Evolutionary conservation across 1,139 yeast species (phyloP).

Genomic region (Saccharomyces pastorianus): DNA sequence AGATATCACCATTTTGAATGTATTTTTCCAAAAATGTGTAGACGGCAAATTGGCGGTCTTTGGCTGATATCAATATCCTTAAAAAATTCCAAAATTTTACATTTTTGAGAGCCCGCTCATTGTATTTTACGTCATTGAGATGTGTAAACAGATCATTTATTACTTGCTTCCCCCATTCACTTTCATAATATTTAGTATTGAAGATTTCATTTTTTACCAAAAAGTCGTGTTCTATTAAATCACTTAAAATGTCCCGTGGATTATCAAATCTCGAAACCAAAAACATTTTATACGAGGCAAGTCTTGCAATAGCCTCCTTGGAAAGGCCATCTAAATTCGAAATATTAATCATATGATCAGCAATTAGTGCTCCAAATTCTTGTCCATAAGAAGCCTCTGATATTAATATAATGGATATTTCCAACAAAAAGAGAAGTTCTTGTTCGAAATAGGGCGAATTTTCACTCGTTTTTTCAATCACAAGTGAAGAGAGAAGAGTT

Average conservation of each 20-base stretch:
- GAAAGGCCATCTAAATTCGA: conserved; percentile 16
- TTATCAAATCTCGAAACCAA: conserved; percentile 26
- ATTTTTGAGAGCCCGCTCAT: conserved; percentile 36
- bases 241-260: background rate
- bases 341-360: conserved; percentile 12
- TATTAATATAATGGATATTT: background rate
- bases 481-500: conserved; percentile 1
- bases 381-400: background rate
- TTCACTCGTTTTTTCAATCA: background rate
- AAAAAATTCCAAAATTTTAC: conserved; percentile 60
- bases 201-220: conserved; percentile 21
- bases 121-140: conserved; percentile 39
- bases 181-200: conserved; percentile 24
- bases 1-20: conserved; percentile 34
- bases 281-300: conserved; percentile 25
- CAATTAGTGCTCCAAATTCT: background rate
- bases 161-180: conserved; percentile 42
- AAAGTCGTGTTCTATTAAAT: conserved; percentile 21
- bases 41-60: conserved; percentile 43
- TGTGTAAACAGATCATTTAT: conserved; percentile 48
- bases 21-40: conserved; percentile 44
- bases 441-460: conserved; percentile 4
- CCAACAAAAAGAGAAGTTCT: conserved; percentile 3
- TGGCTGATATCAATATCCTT: conserved; percentile 49
- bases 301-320: conserved; percentile 23